Conservation (phyloP, 2,329 filamentous ascomycete genomes). For the Alternaria postmessia region DNA sequence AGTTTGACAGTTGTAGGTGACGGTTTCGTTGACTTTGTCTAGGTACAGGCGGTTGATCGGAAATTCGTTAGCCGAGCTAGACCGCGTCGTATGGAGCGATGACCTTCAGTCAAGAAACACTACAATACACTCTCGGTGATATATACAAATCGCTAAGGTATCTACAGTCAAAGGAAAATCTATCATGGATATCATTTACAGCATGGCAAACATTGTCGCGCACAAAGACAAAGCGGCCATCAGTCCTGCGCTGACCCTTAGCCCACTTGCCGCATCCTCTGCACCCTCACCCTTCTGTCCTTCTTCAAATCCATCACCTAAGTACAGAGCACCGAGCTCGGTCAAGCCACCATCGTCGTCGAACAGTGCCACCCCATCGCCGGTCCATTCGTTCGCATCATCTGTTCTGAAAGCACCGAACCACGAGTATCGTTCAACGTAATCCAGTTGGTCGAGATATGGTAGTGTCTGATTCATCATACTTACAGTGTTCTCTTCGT, state of each 20-base stretch:
- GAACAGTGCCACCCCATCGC: slow-evolving; percentile 46
- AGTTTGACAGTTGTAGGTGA: neutral
- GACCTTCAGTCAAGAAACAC: neutral
- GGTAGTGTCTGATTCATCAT: slow-evolving; percentile 75
- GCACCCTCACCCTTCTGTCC: slow-evolving; percentile 44
- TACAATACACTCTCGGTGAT: neutral
- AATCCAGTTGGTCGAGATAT: slow-evolving; percentile 71
- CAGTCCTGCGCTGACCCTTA: slow-evolving; percentile 17
- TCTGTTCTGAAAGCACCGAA: slow-evolving; percentile 45
- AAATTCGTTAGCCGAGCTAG: neutral
- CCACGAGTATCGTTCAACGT: slow-evolving; percentile 51
- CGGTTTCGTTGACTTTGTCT: neutral
- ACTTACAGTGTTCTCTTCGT: slow-evolving; percentile 64
- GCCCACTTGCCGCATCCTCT: slow-evolving; percentile 21
- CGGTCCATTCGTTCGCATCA: slow-evolving; percentile 49
- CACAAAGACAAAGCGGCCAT: slow-evolving; percentile 16
- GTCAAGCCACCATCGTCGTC: slow-evolving; percentile 43
- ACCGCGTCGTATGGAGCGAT: neutral
- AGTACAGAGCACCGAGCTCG: slow-evolving; percentile 43
- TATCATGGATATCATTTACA: neutral
- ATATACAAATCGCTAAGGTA: slow-evolving; percentile 10
- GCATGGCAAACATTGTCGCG: slow-evolving; percentile 6
- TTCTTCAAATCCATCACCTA: slow-evolving; percentile 40
- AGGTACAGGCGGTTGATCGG: neutral
- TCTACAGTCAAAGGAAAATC: neutral